phyloP scores from a whole-genome alignment of 2,329 filamentous ascomycete genomes.

The Exserohilum turcica region DNA sequence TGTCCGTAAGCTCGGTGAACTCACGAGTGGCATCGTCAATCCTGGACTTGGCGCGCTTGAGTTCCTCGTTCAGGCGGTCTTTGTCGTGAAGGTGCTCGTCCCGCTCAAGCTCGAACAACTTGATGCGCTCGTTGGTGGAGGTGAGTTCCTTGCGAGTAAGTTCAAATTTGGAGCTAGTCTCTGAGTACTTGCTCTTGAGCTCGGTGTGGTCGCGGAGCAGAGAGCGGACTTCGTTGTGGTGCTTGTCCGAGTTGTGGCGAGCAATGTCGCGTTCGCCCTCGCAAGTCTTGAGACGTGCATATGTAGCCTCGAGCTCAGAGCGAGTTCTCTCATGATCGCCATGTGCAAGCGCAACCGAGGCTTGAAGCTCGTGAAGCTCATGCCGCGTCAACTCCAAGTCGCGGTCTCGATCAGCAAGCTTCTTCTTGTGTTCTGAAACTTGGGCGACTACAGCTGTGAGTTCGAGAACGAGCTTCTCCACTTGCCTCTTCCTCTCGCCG shows the following conservation, averaged over 20 bases:
- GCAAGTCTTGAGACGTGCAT: constrained; percentile 22
- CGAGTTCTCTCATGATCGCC: constrained; percentile 26
- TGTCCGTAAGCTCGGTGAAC: constrained; percentile 29
- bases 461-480: constrained; percentile 31
- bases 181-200: constrained; percentile 29
- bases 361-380: constrained; percentile 24
- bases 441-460: constrained; percentile 25
- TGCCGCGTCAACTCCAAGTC: constrained; percentile 24
- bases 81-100: constrained; percentile 34
- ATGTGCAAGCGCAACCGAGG: constrained; percentile 9
- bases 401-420: constrained; percentile 27
- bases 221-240: constrained; percentile 28
- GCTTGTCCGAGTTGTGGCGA: constrained; percentile 26
- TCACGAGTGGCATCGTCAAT: constrained; percentile 28
- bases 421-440: constrained; percentile 32
- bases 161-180: constrained; percentile 27
- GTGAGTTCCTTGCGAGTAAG: constrained; percentile 29
- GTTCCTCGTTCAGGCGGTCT: constrained; percentile 30
- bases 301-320: constrained; percentile 23
- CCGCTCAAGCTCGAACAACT: constrained; percentile 30
- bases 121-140: constrained; percentile 27
- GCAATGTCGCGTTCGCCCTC: constrained; percentile 30
- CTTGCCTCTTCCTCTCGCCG: constrained; percentile 26
- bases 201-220: constrained; percentile 31
- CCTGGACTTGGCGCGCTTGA: constrained; percentile 25